These are phyloP conservation scores for Corrigiola litoralis DNA, from an alignment of 179 eudicot genomes.

Conservation along the genomic window DNA sequence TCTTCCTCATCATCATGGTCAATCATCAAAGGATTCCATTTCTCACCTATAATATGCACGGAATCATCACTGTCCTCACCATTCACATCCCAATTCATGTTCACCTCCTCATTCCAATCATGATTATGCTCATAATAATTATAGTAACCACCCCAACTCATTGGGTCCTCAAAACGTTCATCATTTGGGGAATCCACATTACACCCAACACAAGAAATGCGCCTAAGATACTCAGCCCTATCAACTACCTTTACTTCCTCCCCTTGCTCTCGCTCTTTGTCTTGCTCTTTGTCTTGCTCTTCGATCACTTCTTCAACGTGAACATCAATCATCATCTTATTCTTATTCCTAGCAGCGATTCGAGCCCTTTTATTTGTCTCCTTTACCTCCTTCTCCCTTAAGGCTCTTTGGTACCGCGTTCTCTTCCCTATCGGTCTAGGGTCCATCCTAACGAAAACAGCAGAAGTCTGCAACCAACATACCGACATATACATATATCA, in stretches of 20 bases:
- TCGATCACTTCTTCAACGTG: background rate
- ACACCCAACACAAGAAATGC: background rate
- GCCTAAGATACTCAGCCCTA: background rate
- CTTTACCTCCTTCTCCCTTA: background rate
- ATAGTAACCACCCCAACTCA: background rate
- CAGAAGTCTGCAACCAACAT: too few relatives aligned
- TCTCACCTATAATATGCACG: background rate
- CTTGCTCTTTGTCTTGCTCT: background rate
- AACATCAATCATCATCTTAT: background rate
- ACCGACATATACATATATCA: too few relatives aligned
- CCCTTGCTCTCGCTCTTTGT: background rate
- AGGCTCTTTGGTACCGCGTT: conserved; percentile 16
- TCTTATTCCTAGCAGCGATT: background rate
- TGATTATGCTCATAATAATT: background rate
- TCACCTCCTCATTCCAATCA: background rate
- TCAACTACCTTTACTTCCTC: conserved; percentile 4
- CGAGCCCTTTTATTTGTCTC: background rate
- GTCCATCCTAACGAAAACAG: too few relatives aligned
- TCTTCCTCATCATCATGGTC: background rate
- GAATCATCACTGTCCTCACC: conserved; percentile 1
- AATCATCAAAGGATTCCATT: background rate
- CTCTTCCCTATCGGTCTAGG: conserved; percentile 14
- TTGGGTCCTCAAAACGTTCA: background rate
- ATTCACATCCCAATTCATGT: background rate
- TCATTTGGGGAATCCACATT: background rate